Conservation (phyloP, 257 asterid species). For the Linaria vulgaris region DNA sequence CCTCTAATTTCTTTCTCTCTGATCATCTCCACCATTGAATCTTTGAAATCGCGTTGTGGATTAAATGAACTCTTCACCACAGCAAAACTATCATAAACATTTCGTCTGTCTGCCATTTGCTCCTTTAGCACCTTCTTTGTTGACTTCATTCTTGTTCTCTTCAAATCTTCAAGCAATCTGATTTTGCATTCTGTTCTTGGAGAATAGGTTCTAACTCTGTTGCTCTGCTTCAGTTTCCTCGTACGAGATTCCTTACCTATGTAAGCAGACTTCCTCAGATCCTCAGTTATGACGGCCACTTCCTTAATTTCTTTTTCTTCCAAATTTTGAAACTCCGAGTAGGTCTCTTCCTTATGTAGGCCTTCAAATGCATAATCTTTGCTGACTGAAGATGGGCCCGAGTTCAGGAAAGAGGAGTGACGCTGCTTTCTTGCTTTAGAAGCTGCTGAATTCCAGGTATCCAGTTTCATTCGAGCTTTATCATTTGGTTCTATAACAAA, state of each 20-base stretch:
- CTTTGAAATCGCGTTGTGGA: conserved; percentile 68
- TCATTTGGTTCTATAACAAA: conserved; percentile 33
- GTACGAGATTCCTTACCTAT: conserved; percentile 14
- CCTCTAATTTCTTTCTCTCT: conserved; percentile 49
- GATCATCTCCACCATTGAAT: conserved; percentile 92
- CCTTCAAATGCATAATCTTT: conserved; percentile 1
- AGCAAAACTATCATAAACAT: conserved; percentile 59
- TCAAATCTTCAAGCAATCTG: conserved; percentile 59
- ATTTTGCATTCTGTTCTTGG: conserved; percentile 70
- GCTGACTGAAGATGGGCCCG: neutral
- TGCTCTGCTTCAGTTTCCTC: conserved; percentile 37
- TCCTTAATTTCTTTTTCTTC: conserved; percentile 23
- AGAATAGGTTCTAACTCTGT: conserved; percentile 37
- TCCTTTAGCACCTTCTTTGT: conserved; percentile 36
- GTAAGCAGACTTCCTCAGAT: conserved; percentile 27
- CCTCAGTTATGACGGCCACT: conserved; percentile 23
- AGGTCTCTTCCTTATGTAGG: neutral
- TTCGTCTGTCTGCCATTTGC: conserved; percentile 23
- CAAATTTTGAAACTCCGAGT: conserved; percentile 14
- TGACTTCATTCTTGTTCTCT: conserved; percentile 49
- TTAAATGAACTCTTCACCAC: conserved; percentile 61
- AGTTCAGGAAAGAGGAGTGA: neutral
- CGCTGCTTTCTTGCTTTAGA: conserved; percentile 11
- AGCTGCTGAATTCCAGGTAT: conserved; percentile 1
- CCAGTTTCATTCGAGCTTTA: conserved; percentile 19